Evolutionary conservation across 2,329 filamentous ascomycete species (phyloP).

Genomic region (Huntiella omanensis): DNA sequence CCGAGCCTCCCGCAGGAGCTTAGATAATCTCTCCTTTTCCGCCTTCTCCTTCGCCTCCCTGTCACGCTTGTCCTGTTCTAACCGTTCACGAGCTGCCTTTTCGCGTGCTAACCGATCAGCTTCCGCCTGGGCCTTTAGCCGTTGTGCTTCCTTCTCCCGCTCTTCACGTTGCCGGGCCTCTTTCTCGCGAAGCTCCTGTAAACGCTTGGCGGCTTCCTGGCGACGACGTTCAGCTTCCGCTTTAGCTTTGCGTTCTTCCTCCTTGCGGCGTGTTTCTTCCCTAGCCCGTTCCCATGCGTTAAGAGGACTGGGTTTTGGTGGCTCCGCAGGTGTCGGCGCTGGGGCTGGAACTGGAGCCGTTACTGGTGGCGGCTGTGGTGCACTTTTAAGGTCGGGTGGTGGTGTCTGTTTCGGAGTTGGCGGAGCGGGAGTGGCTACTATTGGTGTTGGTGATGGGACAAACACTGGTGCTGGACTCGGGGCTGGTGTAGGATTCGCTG

Average conservation of each 20-base stretch:
- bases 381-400: no score
- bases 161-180: conserved; percentile 32
- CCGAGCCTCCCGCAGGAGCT: conserved; percentile 5
- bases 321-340: not conserved
- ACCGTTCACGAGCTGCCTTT: conserved; percentile 6
- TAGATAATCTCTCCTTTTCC: conserved; percentile 17
- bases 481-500: not conserved
- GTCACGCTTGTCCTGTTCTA: conserved; percentile 12
- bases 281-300: conserved; percentile 47
- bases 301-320: conserved; percentile 2
- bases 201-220: conserved; percentile 32
- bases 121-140: conserved; percentile 11
- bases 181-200: conserved; percentile 37
- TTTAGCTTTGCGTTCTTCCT: conserved; percentile 42
- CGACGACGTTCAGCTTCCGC: conserved; percentile 42
- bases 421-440: not conserved
- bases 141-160: conserved; percentile 11
- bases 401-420: not conserved
- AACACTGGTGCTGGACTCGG: not conserved
- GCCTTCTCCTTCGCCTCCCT: conserved; percentile 14
- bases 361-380: not conserved
- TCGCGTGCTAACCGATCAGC: conserved; percentile 9
- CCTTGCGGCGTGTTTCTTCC: conserved; percentile 44
- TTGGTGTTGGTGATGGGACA: not conserved
- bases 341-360: not conserved